phyloP scores from a whole-genome alignment of 768 basidiomycete species.

The Mycena rosella region DNA sequence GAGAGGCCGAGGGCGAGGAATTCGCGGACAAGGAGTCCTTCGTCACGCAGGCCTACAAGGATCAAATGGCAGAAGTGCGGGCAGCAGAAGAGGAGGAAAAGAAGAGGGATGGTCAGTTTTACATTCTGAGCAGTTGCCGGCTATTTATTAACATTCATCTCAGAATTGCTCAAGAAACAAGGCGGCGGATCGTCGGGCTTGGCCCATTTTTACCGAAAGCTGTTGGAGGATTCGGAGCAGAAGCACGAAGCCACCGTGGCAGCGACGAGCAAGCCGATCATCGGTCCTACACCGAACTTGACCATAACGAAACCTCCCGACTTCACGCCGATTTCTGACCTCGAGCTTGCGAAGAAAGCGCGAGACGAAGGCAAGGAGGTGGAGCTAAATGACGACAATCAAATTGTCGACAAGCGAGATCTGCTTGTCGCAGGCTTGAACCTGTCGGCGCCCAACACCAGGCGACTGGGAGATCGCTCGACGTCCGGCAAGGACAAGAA shows the following conservation, averaged over 20 bases:
- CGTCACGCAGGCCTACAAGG: conserved; percentile 97
- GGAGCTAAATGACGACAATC: conserved; percentile 97
- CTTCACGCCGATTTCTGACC: conserved; percentile 73
- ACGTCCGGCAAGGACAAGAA: conserved; percentile 40
- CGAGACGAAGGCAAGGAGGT: conserved; percentile 84
- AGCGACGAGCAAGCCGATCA: conserved; percentile 71
- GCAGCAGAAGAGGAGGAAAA: conserved; percentile 95
- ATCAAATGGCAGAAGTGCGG: conserved; percentile 93
- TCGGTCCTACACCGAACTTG: conserved; percentile 74
- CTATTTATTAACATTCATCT: conserved; percentile 34
- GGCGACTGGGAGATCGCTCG: conserved; percentile 68
- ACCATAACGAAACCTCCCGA: conserved; percentile 83
- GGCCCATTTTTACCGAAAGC: conserved; percentile 84
- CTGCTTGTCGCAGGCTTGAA: conserved; percentile 94
- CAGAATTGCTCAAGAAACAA: conserved; percentile 74
- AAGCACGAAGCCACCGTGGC: conserved; percentile 90
- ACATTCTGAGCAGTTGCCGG: conserved; percentile 5
- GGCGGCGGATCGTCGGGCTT: conserved; percentile 76
- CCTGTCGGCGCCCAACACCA: conserved; percentile 85
- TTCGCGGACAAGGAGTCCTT: conserved; percentile 97
- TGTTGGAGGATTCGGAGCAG: conserved; percentile 84
- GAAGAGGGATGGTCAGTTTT: conserved; percentile 80
- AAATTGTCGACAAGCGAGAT: conserved; percentile 96
- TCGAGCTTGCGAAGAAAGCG: conserved; percentile 79
- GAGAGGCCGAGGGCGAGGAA: conserved; percentile 93